Percentiles rank a stretch among this genome's conserved stretches.
Evolutionary conservation across 345 rosid genomes (phyloP).

Genomic region (Adansonia digitata): DNA sequence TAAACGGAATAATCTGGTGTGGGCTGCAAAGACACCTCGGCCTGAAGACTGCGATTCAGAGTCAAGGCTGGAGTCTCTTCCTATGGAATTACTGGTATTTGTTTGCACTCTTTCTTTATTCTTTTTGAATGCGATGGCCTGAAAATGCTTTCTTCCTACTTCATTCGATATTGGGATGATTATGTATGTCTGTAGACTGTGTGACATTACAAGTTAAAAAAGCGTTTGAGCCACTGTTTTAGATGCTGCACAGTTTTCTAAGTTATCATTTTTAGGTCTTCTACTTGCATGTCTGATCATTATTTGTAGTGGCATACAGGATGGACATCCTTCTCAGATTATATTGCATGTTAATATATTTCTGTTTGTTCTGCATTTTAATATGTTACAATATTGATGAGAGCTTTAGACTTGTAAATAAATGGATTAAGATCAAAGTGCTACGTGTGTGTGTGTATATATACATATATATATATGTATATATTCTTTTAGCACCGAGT

Average conservation of each 20-base stretch:
- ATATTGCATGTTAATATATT: background rate
- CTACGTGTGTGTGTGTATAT: too few relatives aligned
- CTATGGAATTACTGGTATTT: constrained; percentile 80
- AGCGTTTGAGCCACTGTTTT: too few relatives aligned
- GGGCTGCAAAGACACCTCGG: constrained; percentile 79
- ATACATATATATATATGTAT: too few relatives aligned
- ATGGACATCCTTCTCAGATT: background rate
- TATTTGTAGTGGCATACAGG: background rate
- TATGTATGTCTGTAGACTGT: background rate
- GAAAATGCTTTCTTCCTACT: background rate
- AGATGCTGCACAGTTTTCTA: background rate
- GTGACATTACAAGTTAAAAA: too few relatives aligned
- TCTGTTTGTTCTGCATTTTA: background rate
- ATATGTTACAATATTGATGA: background rate
- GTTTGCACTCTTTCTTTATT: background rate
- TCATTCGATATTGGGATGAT: background rate
- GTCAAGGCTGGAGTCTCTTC: constrained; percentile 77
- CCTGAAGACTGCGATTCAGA: constrained; percentile 47
- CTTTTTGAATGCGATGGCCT: background rate
- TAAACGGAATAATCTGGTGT: constrained; percentile 36
- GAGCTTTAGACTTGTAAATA: background rate
- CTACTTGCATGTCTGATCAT: background rate
- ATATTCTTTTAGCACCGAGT: background rate
- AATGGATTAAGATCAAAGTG: background rate
- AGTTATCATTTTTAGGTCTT: background rate